phyloP scores from a whole-genome alignment of 164 flowering plant genomes.

The Kingdonia uniflora region DNA sequence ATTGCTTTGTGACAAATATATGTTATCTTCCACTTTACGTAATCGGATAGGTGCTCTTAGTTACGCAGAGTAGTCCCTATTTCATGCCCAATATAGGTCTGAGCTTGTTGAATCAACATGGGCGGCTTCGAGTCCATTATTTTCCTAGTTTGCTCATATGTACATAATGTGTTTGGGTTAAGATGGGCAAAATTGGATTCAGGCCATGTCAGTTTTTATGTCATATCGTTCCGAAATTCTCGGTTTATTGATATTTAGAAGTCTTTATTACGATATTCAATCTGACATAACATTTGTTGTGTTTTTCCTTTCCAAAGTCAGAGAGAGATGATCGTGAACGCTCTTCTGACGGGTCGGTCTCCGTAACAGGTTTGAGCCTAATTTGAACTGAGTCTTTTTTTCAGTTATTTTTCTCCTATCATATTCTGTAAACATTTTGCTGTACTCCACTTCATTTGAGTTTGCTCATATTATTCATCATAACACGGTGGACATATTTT shows the following conservation, averaged over 20 bases:
- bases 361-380: conserved; percentile 35
- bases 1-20: too few relatives aligned
- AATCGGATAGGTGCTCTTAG: too few relatives aligned
- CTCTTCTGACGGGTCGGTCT: conserved; percentile 26
- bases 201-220: too few relatives aligned
- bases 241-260: not conserved
- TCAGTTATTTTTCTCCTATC: not conserved
- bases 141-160: too few relatives aligned
- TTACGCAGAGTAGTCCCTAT: too few relatives aligned
- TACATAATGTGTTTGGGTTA: too few relatives aligned
- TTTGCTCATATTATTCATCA: not conserved
- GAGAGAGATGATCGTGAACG: conserved; percentile 28
- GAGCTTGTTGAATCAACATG: too few relatives aligned
- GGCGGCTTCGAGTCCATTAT: too few relatives aligned
- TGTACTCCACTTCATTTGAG: not conserved
- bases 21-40: too few relatives aligned
- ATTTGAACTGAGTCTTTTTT: not conserved
- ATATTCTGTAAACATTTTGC: not conserved
- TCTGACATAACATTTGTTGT: conserved; percentile 2
- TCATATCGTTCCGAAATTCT: too few relatives aligned
- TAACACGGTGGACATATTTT: not conserved
- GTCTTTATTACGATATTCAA: not conserved
- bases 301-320: conserved; percentile 22
- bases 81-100: too few relatives aligned
- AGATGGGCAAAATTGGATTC: too few relatives aligned